Percentiles rank a stretch among this genome's conserved stretches.
phyloP scores from a whole-genome alignment of 768 basidiomycete genomes.

The Hortiboletus flavorubellus region DNA sequence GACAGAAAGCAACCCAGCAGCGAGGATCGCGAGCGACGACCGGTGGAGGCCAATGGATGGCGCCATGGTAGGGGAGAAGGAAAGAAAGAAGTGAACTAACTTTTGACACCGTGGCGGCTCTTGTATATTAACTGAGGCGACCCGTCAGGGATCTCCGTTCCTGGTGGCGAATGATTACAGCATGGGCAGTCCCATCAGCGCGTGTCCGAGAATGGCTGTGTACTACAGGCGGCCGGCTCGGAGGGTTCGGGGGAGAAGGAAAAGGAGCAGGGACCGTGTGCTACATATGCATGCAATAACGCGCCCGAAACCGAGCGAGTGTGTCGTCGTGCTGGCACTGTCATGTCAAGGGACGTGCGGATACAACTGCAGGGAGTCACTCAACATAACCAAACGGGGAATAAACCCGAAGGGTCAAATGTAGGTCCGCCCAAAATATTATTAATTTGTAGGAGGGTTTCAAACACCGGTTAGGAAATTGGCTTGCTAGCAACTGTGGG shows the following conservation, averaged over 20 bases:
- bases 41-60: not conserved
- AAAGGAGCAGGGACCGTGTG: not conserved
- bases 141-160: conserved; percentile 1
- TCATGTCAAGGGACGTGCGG: too few relatives aligned
- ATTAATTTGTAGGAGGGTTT: too few relatives aligned
- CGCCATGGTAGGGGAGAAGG: conserved; percentile 8
- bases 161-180: conserved; percentile 13
- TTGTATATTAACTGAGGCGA: not conserved
- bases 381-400: not conserved
- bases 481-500: conserved; percentile 13
- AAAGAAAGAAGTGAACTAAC: not conserved
- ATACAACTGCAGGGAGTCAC: too few relatives aligned
- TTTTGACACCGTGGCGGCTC: not conserved
- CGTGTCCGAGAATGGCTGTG: not conserved
- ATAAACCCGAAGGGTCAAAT: not conserved
- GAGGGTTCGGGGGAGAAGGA: not conserved
- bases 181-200: not conserved
- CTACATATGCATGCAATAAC: not conserved
- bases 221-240: not conserved
- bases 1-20: conserved; percentile 12
- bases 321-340: too few relatives aligned
- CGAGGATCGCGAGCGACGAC: conserved; percentile 18
- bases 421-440: too few relatives aligned
- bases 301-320: not conserved
- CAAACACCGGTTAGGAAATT: too few relatives aligned